These are phyloP conservation scores for Fulvia fulva DNA, from an alignment of 2,329 filamentous ascomycete species.

Conservation along the genomic window DNA sequence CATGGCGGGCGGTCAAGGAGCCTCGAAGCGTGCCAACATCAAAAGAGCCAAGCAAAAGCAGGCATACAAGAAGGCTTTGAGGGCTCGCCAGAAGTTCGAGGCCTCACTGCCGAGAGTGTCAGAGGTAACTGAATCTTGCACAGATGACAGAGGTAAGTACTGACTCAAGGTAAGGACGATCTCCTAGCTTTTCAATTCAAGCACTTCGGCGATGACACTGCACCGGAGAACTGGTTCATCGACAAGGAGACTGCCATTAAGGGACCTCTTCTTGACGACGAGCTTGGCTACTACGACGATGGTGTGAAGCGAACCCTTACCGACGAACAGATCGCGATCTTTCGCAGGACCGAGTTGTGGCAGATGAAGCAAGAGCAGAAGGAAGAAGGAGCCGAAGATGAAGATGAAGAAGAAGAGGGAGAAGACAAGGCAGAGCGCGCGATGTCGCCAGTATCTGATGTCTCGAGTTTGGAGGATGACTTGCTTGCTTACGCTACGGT, in stretches of 20 bases:
- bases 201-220: slow-evolving; percentile 40
- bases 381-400: slow-evolving; percentile 9
- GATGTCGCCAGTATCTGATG: slow-evolving; percentile 22
- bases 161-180: slow-evolving; percentile 38
- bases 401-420: slow-evolving; percentile 5
- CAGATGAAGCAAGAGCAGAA: slow-evolving; percentile 54
- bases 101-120: slow-evolving; percentile 24
- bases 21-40: slow-evolving; percentile 1
- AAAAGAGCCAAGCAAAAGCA: slow-evolving; percentile 1
- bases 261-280: slow-evolving; percentile 45
- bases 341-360: slow-evolving; percentile 83
- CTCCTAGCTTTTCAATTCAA: slow-evolving; percentile 41
- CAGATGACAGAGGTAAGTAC: slow-evolving; percentile 28
- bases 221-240: slow-evolving; percentile 34
- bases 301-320: slow-evolving; percentile 85
- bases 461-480: slow-evolving; percentile 27
- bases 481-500: slow-evolving; percentile 14
- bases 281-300: slow-evolving; percentile 78
- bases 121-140: slow-evolving; percentile 27
- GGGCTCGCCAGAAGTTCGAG: slow-evolving; percentile 16
- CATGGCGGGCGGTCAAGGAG: slow-evolving; percentile 7
- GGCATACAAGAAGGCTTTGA: slow-evolving; percentile 1
- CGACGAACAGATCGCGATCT: slow-evolving; percentile 85
- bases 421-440: slow-evolving; percentile 2
- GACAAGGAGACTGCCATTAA: slow-evolving; percentile 25